Percentiles rank a stretch among this genome's conserved stretches.
phyloP scores from a whole-genome alignment of 805 yeast genomes.

The Torulaspora indica region DNA sequence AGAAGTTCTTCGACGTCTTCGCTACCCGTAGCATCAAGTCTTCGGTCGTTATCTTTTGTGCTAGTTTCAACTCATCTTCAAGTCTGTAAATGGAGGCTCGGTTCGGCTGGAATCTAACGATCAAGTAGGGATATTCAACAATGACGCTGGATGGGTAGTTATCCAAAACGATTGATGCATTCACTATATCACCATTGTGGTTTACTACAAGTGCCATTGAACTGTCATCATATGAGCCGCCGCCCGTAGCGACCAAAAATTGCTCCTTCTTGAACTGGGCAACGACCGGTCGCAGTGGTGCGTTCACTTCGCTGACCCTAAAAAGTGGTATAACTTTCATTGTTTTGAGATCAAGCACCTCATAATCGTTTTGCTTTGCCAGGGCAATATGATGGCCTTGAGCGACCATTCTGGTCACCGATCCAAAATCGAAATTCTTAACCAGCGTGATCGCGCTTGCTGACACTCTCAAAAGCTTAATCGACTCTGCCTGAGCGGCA shows the following conservation, averaged over 20 bases:
- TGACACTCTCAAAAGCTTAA: constrained; percentile 15
- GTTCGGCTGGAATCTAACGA: constrained; percentile 18
- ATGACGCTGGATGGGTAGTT: constrained; percentile 25
- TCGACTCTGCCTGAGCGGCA: constrained; percentile 14
- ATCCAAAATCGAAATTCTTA: constrained; percentile 14
- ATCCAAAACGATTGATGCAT: constrained; percentile 30
- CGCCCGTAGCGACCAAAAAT: constrained; percentile 32
- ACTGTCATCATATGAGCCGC: constrained; percentile 22
- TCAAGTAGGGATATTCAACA: constrained; percentile 26
- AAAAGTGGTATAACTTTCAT: constrained; percentile 25
- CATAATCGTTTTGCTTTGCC: constrained; percentile 25
- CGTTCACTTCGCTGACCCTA: constrained; percentile 27
- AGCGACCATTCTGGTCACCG: constrained; percentile 16
- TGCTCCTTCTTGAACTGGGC: constrained; percentile 16
- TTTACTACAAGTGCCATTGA: constrained; percentile 34
- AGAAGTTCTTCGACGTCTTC: constrained; percentile 16
- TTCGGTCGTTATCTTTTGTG: constrained; percentile 15
- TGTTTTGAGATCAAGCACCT: constrained; percentile 22
- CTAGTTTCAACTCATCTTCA: constrained; percentile 19
- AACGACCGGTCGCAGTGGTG: constrained; percentile 25
- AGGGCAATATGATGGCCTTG: constrained; percentile 22
- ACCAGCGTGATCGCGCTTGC: constrained; percentile 8
- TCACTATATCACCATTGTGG: constrained; percentile 31
- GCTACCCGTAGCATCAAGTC: constrained; percentile 10
- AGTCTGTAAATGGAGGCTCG: constrained; percentile 14